Base-by-base conservation (phyloP, 2,329 filamentous ascomycete species). In the Botrytis deweyae region DNA sequence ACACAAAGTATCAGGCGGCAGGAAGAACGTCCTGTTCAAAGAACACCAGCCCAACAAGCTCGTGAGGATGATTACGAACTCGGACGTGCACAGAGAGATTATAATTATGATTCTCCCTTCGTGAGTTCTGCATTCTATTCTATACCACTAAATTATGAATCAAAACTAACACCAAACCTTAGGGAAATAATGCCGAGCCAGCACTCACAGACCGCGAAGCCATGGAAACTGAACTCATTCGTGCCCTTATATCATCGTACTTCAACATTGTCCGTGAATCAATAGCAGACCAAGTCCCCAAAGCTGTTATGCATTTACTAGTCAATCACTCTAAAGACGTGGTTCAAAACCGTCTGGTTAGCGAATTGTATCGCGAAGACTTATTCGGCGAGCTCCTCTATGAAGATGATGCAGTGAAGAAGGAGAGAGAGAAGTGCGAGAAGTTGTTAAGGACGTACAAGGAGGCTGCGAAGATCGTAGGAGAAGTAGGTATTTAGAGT, bases 251-350 rank as follows among this genome's bases (percentile, higher is more conserved):
- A 82, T 97, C 93, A 46, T 98, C 95, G 1, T 99, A 99, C 86
- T 99, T 99, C 87, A 97, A 97, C 83, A 99, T 99, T 80, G 96
- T 99, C 65, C 93, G 96, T 76, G 96, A 99, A 84, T 95, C 94
- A n/a, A 97, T 98, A 79, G 95, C 95, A 63, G 96, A 99, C 82
- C 95, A 98, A 84, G 96, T 99, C 18, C 96, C 96, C 78, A 99
- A 99, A 85, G 96, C 96, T 8, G 92, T 99, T 78, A 99, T 99
- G 96, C 96, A 99, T 82, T 89, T 99, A 65, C 89, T 99, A 49
- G 96, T 99, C 81, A 99, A 99, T 84, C 93, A 98, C 86, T 97
- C 93, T 85, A 98, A 98, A 83, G 96, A 99, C 78, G 95, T 95
- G 20, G 95, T 99, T 46, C 96, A 99, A 84, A 99, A 99, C 84